Percentiles rank a stretch among this genome's conserved stretches.
Conservation (phyloP, 73 alveolate species). For the Paramecium pentaurelia region DNA sequence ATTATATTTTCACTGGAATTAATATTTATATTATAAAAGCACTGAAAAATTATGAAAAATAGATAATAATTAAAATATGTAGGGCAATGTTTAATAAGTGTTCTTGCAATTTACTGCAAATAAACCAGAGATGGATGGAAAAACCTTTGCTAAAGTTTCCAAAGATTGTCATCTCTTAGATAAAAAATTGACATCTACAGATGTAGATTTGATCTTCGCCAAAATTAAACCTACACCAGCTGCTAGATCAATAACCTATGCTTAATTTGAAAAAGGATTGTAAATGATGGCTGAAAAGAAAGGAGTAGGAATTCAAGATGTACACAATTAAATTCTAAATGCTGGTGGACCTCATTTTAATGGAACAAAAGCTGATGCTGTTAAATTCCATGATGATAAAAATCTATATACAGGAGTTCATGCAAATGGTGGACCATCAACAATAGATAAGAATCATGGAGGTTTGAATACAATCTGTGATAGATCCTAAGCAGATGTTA, state of each 20-base stretch:
- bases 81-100: conserved; percentile 39
- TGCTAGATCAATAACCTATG: conserved; percentile 80
- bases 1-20: neutral
- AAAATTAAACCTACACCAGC: conserved; percentile 78
- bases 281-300: conserved; percentile 84
- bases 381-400: conserved; percentile 95
- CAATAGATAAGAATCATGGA: conserved; percentile 45
- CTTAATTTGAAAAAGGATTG: conserved; percentile 79
- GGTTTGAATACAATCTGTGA: conserved; percentile 49
- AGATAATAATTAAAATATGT: conserved; percentile 33
- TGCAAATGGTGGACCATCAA: conserved; percentile 82
- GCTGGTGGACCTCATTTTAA: conserved; percentile 87
- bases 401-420: conserved; percentile 84
- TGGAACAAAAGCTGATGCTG: conserved; percentile 93
- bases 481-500: conserved; percentile 60
- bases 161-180: conserved; percentile 53
- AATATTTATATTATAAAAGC: neutral
- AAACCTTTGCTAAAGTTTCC: conserved; percentile 50
- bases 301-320: conserved; percentile 69
- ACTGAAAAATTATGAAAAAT: neutral
- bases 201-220: conserved; percentile 80
- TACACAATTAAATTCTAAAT: conserved; percentile 62
- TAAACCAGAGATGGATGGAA: conserved; percentile 60
- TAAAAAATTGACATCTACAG: conserved; percentile 51
- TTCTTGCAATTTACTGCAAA: conserved; percentile 37